Percentiles rank a stretch among this genome's conserved stretches.
These are phyloP conservation scores for Fusarium clavum DNA, from an alignment of 2,329 filamentous ascomycete species.

Conservation along the genomic window DNA sequence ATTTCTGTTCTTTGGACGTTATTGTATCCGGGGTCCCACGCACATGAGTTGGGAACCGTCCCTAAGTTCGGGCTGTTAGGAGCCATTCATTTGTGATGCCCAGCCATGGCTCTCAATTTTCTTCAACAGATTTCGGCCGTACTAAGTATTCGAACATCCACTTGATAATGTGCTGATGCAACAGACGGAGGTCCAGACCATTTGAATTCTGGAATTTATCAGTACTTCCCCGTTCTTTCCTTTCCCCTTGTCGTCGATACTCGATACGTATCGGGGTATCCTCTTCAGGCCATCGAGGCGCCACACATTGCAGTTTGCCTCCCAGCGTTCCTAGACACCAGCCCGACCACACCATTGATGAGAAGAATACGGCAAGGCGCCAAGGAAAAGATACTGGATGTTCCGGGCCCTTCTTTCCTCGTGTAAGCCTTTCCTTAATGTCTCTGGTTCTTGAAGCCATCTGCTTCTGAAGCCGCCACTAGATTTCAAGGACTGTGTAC, in stretches of 20 bases:
- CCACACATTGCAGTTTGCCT: constrained; percentile 40
- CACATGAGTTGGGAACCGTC: not conserved
- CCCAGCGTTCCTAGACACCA: constrained; percentile 35
- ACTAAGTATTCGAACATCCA: constrained; percentile 1
- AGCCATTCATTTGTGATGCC: not conserved
- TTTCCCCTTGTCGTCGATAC: constrained; percentile 9
- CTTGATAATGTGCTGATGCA: constrained; percentile 1
- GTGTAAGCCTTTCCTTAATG: constrained; percentile 13
- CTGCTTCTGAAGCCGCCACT: constrained; percentile 27
- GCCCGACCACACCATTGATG: constrained; percentile 28
- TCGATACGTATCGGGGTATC: constrained; percentile 11
- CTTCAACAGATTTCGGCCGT: constrained; percentile 1
- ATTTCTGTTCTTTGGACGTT: not conserved
- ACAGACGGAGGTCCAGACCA: constrained; percentile 22
- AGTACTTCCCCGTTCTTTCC: not conserved
- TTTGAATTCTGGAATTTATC: constrained; percentile 12
- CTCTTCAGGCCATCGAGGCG: constrained; percentile 29
- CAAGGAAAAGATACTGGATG: constrained; percentile 29
- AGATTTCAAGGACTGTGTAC: constrained; percentile 13
- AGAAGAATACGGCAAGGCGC: constrained; percentile 29
- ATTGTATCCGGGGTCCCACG: constrained; percentile 7
- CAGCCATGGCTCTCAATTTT: constrained; percentile 6
- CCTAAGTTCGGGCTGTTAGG: constrained; percentile 1
- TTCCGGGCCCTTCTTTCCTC: constrained; percentile 23
- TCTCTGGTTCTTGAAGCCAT: constrained; percentile 26